Base-by-base conservation (phyloP, 352 stramenopile species). In the Globisporangium barbulae region DNA sequence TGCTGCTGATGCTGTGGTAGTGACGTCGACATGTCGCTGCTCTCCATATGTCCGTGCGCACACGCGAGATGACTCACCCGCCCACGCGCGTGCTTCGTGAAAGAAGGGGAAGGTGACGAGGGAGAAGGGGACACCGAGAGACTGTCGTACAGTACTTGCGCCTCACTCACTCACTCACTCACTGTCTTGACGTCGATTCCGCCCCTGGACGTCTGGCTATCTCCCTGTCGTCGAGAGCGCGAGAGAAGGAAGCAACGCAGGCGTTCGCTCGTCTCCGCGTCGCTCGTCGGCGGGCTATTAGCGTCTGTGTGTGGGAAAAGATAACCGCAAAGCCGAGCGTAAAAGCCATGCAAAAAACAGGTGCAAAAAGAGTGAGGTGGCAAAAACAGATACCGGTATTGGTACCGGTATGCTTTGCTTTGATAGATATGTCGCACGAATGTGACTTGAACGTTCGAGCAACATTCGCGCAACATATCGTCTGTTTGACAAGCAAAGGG, bases 351-450 rank as follows among this genome's bases (percentile, higher is more conserved):
- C 35, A 22, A 48, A 48, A 48, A 17, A n/a, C 12, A n/a, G 17
- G 41, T 47, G 41, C 25, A 8, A n/a, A 45, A 45, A 45, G 13
- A 19, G 39, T 45, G 39, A 45, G 39, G 39, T 45, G 39, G 39
- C 15, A 13, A 19, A 45, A 19, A 19, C 15, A 13, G 12, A 13
- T 42, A 42, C 8, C 35, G 35, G 35, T 42, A 42, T 42, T 15
- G 5, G 8, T 7, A 37, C 8, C 35, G 35, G 35, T 42, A 42
- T 12, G 6, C 6, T 35, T 13, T 10, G 33, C 9, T 39, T 39
- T 39, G 37, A 17, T 9, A 13, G 2, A 48, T 39, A 62, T 62
- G 61, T 48, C 31, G 61, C 28, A 48, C 42, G 61, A 67, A 67
- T 22, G 53, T 44, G 31, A 13, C 31, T 41, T 21, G 52, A 57